A percentile compares a stretch with the other conserved stretches of the same genome.
phyloP scores from a whole-genome alignment of 164 flowering plant genomes.

The Vitis riparia region DNA sequence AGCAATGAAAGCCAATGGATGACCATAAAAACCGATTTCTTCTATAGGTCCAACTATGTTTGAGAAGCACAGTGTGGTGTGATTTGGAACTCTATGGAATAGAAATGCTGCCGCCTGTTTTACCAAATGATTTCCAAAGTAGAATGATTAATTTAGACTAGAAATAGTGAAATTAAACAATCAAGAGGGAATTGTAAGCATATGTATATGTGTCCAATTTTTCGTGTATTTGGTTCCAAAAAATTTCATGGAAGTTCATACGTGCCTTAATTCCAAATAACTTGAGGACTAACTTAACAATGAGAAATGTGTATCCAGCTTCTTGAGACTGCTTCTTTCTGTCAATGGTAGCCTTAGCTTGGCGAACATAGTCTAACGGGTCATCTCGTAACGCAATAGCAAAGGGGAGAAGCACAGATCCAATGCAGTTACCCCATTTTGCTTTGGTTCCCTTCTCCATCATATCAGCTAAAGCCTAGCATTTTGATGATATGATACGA shows the following conservation, averaged over 20 bases:
- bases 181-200: too few relatives aligned
- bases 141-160: too few relatives aligned
- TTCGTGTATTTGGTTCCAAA: too few relatives aligned
- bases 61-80: constrained; percentile 13
- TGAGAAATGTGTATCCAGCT: constrained; percentile 1
- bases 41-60: constrained; percentile 19
- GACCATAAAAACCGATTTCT: constrained; percentile 13
- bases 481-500: not conserved
- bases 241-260: not conserved
- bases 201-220: too few relatives aligned
- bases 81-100: not conserved
- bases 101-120: not conserved
- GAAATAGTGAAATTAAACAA: not conserved
- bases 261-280: constrained; percentile 28
- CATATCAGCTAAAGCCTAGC: too few relatives aligned
- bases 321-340: constrained; percentile 12
- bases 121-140: too few relatives aligned
- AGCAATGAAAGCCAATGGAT: constrained; percentile 8
- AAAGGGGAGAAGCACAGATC: too few relatives aligned
- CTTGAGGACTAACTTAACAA: constrained; percentile 4
- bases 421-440: too few relatives aligned
- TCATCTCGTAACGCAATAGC: too few relatives aligned
- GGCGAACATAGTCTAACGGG: too few relatives aligned
- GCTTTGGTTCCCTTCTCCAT: too few relatives aligned
- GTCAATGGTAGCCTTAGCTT: constrained; percentile 6